Base-by-base conservation (phyloP, 78 protist genomes). In the Capsaspora owczarzaki region DNA sequence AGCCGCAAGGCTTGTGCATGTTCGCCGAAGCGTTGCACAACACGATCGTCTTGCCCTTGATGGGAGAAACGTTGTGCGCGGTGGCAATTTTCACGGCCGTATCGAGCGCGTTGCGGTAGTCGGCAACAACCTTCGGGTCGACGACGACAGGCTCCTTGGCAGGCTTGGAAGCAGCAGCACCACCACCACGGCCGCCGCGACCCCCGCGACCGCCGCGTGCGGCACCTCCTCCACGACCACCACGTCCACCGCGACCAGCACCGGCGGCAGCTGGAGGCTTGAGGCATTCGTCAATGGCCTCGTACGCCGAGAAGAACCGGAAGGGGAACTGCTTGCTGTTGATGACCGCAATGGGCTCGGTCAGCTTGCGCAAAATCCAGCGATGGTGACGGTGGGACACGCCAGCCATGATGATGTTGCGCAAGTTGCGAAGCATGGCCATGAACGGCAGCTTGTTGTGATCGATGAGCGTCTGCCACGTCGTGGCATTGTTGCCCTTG, bases 361-460 rank as follows among this genome's bases (percentile, higher is more conserved):
- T 74, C 4, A 92, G 85, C 33, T 61, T 53, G 31, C 69, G 46
- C 25, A 78, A 38, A 46, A 88, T 82, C 68, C 40, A 23, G 29
- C 44, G 16, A 23, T 71, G 77, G 38, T 37, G 31, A 1, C 44
- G 25, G 0, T 78, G 43, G 27, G 63, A 37, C 33, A 85, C 27
- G 68, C 89, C 90, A 29, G 87, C 61, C 16, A 74, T 40, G 70
- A 92, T 82, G 84, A 93, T 53, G 87, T 90, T 93, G 66, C 93
- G 80, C 25, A 93, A 74, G 68, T 93, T 93, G 74, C 96, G 87
- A 27, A 93, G 81, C 96, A 93, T 90, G 42, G 96, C 96, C 91
- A 88, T 93, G 80, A 88, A 93, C 29, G 96, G 96, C 33, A 93
- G 82, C 76, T 88, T 86, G 47, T 78, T 38, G 33, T 42, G 33